Base-by-base conservation (phyloP, 1,284 basidiomycete species). In the Cystobasidium sp. region DNA sequence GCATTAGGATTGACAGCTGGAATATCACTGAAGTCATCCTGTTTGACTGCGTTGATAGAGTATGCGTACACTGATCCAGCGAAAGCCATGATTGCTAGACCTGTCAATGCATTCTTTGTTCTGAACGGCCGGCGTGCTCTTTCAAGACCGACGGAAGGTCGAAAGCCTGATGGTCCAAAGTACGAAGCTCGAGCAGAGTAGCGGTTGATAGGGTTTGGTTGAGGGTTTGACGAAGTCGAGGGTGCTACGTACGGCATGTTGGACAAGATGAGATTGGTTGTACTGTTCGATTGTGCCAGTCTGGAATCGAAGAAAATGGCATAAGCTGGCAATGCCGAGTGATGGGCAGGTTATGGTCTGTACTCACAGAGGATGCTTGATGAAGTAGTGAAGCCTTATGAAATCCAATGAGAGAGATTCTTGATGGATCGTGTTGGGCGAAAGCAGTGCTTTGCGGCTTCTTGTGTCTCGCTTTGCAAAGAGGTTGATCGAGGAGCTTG, bases 31-130 rank as follows among this genome's bases (percentile, higher is more conserved):
- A 96, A 96, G 74, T 91, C 89, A 80, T 97, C 94, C 81, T 97
- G 94, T 81, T 91, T 93, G 74, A 97, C 94, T 12, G 94, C 93
- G 53, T 88, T 88, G 81, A 98, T 95, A 16, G 94, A 95, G 83
- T 97, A 98, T 9, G 88, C 87, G 88, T 94, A 98, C 18, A 97
- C 89, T 58, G 89, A 89, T n/a, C 88, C 87, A 41, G 88, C 89
- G 82, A 97, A 96, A 1, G 87, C 86, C 55, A 88, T 86, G 73
- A 97, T 87, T 3, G 85, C 81, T 51, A 88, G 77, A 5, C 94
- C 95, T 0, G 91, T 93, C 59, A 96, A 71, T 16, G 89, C 86
- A 82, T 98, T 98, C 78, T 87, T 87, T 44, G 90, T 74, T 41
- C 88, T 86, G 84, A 91, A 98, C 9, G 93, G 94, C 78, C 87